Evolutionary conservation across 139 green algal species (phyloP).

Genomic region (Pleodorina starrii): DNA sequence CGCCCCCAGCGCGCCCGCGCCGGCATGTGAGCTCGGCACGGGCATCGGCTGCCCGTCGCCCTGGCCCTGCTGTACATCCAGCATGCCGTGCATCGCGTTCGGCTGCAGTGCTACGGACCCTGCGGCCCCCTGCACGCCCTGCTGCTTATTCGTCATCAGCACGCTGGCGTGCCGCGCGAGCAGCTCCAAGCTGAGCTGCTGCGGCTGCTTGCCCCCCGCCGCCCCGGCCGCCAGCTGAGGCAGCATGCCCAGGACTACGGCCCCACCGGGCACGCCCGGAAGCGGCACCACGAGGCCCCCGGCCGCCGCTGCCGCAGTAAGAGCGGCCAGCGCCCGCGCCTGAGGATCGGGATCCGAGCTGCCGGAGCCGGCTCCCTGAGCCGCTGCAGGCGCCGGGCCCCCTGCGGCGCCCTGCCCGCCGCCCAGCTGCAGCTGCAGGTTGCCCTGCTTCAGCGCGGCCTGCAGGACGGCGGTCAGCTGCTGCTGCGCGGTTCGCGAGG

Average conservation of each 20-base stretch:
- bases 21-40: neutral
- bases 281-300: slow-evolving; percentile 14
- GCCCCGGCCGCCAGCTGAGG: neutral
- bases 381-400: neutral
- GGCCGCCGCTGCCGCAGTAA: neutral
- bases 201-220: neutral
- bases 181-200: slow-evolving; percentile 40
- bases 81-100: neutral
- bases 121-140: neutral
- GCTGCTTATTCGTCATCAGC: slow-evolving; percentile 6
- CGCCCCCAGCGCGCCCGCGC: neutral
- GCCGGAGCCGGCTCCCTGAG: neutral
- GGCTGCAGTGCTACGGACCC: neutral
- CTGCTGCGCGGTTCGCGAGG: slow-evolving; percentile 5
- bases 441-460: neutral
- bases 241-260: slow-evolving; percentile 37
- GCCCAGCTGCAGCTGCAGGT: slow-evolving; percentile 24
- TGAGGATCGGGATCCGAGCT: neutral
- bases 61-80: neutral
- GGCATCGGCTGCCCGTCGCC: neutral
- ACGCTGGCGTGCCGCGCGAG: slow-evolving; percentile 25
- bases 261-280: slow-evolving; percentile 4
- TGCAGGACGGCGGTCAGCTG: slow-evolving; percentile 30
- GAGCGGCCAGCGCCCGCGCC: slow-evolving; percentile 1
- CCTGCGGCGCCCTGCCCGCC: too few relatives aligned